Evolutionary conservation across 2,329 filamentous ascomycete species (phyloP), one percentile per base, ranked within the genome.

Genomic region (Pestalotiopsis sp.): DNA sequence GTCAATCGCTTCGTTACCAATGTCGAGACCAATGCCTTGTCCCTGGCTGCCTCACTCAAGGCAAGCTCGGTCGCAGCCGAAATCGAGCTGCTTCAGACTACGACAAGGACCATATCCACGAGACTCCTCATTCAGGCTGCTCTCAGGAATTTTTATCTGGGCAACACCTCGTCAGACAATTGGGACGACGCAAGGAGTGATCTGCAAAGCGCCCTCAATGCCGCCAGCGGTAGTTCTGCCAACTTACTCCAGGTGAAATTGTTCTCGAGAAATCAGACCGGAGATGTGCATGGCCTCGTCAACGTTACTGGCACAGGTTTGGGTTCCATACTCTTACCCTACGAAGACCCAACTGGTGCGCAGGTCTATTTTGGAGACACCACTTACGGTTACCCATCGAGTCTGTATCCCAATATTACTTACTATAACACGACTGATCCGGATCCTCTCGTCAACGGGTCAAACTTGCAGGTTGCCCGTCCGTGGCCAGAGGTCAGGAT

Each of bases 1-100:
- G 86, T 89, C 75, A 84, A 88, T 73, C 78, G 80, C 70, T 88
- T 87, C 74, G 86, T 88, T 70, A 72, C 82, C 72, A 76, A 80
- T 65, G 83, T 89, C 72, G 83, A 86, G 77, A 81, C 88, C 13
- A 85, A 88, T 65, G 88, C 91, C 65, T 88, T 98, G 62, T 84
- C 90, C 31, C 85, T 97, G 70, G 93, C 93, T 1, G 95, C 95
- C 6, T 94, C 92, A 2, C 89, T 97, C 77, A 97, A 97, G 80
- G 92, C 94, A 23, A 90, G 92, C 38, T 92, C 95, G 77, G 87
- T 98, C 71, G 85, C 92, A 5, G 91, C 93, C 66, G 92, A 94
- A 77, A 87, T 98, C 67, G 86, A 93, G 65, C 86, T 97, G 65
- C 89, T 97, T 73, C 89, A 94, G 81, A 92, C 92, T 39, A 91